A percentile compares a stretch with the other conserved stretches of the same genome.
Conservation (phyloP, 2,329 filamentous ascomycete species). For the Lachnellula occidentalis region DNA sequence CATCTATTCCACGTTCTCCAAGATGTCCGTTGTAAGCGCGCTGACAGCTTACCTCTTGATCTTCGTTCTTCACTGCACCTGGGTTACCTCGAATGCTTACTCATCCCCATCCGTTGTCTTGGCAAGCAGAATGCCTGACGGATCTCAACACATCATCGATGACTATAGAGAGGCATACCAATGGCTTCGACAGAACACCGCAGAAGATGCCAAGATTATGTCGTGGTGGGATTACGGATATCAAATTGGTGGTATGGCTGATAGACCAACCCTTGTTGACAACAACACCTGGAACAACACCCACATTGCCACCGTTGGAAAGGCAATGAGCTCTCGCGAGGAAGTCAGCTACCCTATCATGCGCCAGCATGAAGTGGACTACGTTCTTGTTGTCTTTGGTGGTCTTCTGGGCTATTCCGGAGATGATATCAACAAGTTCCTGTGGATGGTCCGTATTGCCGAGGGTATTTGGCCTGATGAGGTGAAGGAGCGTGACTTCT, state of each 20-base stretch:
- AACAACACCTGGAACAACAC: conserved; percentile 99
- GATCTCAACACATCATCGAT: conserved; percentile 96
- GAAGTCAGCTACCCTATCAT: conserved; percentile 99
- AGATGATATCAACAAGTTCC: conserved; percentile 99
- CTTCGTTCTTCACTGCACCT: conserved; percentile 96
- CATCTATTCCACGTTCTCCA: conserved; percentile 76
- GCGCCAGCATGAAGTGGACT: conserved; percentile 97
- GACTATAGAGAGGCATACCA: conserved; percentile 99
- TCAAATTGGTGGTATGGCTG: conserved; percentile 99
- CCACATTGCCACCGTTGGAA: conserved; percentile 97
- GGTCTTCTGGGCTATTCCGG: conserved; percentile 94
- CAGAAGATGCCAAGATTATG: conserved; percentile 95
- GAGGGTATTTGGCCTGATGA: conserved; percentile 99
- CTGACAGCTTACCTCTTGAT: conserved; percentile 78
- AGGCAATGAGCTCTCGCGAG: conserved; percentile 96
- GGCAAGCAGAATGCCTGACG: conserved; percentile 86
- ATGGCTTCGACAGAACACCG: conserved; percentile 97
- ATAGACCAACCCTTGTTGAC: conserved; percentile 92
- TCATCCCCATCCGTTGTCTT: conserved; percentile 96
- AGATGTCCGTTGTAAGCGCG: conserved; percentile 66
- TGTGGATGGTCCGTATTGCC: conserved; percentile 99
- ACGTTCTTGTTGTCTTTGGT: conserved; percentile 95
- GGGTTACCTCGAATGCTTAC: conserved; percentile 98
- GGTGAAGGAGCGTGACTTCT: conserved; percentile 94
- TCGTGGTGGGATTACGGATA: conserved; percentile 99